Evolutionary conservation across 1,139 yeast species (phyloP).

Genomic region (Tardiomyces digboiensis): DNA sequence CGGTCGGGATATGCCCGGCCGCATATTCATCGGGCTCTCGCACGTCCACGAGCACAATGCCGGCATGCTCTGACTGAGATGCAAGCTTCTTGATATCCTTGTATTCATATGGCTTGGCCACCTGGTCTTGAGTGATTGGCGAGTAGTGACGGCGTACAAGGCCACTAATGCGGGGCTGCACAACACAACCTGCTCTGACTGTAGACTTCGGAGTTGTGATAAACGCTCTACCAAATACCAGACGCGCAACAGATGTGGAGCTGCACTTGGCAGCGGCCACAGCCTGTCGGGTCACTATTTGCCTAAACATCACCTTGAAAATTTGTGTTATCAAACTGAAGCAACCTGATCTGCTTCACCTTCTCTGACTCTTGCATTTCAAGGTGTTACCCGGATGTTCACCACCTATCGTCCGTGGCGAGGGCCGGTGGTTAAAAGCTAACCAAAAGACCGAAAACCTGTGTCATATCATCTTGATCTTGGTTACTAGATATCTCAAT

Average conservation of each 20-base stretch:
- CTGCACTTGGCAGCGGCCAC: neutral
- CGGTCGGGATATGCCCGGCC: constrained; percentile 69
- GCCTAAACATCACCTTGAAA: neutral
- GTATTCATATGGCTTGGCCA: constrained; percentile 48
- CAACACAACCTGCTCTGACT: no score
- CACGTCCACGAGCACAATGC: constrained; percentile 66
- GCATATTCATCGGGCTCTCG: constrained; percentile 82
- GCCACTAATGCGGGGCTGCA: no score
- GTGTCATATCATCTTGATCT: no score
- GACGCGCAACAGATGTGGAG: neutral
- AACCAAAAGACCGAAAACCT: no score
- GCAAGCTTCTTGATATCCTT: constrained; percentile 44
- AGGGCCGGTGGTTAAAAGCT: no score
- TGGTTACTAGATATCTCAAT: no score
- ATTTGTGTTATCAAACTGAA: neutral
- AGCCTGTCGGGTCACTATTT: neutral
- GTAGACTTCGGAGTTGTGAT: no score
- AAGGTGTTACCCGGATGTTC: neutral
- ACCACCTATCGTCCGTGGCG: no score
- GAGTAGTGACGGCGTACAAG: constrained; percentile 13
- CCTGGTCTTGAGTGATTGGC: constrained; percentile 24
- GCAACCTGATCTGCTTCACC: no score
- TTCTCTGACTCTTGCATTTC: no score
- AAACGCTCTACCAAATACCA: no score
- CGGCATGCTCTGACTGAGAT: constrained; percentile 9